phyloP scores from a whole-genome alignment of 2,329 filamentous ascomycete species.

The Plenodomus lindquistii region DNA sequence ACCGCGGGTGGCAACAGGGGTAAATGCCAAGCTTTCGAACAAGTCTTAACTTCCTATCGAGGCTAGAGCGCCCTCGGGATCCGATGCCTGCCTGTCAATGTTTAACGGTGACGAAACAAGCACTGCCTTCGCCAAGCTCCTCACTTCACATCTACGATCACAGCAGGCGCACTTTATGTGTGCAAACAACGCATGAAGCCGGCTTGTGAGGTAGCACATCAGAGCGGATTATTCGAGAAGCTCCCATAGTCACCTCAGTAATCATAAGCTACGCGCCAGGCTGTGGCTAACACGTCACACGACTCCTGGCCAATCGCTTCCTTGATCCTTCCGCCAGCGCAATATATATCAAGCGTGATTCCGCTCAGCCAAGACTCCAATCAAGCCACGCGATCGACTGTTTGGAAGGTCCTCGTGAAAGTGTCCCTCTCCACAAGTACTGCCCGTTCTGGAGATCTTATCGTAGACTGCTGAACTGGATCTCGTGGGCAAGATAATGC shows the following conservation, averaged over 20 bases:
- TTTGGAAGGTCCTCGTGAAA: not conserved
- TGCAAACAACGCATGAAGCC: too few species aligned
- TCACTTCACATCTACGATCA: too few species aligned
- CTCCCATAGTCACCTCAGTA: not conserved
- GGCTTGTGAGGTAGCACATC: too few species aligned
- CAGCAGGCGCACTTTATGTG: too few species aligned
- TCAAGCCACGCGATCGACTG: not conserved
- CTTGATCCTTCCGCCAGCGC: not conserved
- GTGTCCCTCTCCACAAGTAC: not conserved
- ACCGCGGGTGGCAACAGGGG: not conserved
- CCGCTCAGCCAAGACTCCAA: conserved; percentile 5
- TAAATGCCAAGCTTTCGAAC: conserved; percentile 6
- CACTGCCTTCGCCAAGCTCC: too few species aligned
- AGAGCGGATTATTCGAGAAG: too few species aligned
- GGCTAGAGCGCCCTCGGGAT: conserved; percentile 5
- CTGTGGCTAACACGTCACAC: not conserved
- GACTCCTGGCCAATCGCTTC: conserved; percentile 1
- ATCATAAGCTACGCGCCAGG: not conserved
- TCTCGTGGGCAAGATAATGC: not conserved
- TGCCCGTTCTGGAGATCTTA: not conserved
- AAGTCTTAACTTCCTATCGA: not conserved
- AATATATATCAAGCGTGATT: conserved; percentile 7
- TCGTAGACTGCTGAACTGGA: not conserved
- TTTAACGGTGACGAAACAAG: too few species aligned
- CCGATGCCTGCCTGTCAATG: too few species aligned